These are phyloP conservation scores for Saccharomycopsis sp. DNA, from an alignment of 805 yeast species.

Conservation along the genomic window DNA sequence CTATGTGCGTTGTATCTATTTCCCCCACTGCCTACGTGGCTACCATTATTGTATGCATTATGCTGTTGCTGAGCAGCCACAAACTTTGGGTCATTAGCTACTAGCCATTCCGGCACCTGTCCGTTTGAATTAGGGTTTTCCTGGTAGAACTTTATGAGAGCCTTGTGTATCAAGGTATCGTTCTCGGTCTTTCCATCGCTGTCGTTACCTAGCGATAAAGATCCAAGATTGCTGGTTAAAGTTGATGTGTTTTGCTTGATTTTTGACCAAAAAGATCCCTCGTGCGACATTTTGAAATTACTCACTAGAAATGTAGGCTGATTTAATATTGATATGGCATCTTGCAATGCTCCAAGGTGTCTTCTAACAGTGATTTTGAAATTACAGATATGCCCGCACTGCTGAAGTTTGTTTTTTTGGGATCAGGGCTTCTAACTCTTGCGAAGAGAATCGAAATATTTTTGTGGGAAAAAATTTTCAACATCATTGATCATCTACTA, in stretches of 20 bases:
- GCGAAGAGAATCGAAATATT: neutral
- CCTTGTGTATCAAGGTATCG: constrained; percentile 19
- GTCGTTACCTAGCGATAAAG: constrained; percentile 13
- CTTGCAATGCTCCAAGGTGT: too few species aligned
- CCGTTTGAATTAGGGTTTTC: constrained; percentile 7
- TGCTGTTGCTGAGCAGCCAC: constrained; percentile 9
- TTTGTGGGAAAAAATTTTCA: neutral
- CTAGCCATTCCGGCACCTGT: constrained; percentile 20
- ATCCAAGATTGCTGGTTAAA: constrained; percentile 10
- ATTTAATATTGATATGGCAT: too few species aligned
- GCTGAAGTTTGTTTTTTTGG: neutral
- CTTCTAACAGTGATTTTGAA: too few species aligned
- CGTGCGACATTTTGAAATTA: neutral
- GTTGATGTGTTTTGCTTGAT: constrained; percentile 15
- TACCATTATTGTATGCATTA: constrained; percentile 1
- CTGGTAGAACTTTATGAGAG: constrained; percentile 14
- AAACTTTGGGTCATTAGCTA: constrained; percentile 17
- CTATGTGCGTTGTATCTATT: neutral
- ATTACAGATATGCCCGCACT: too few species aligned
- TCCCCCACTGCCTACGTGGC: neutral
- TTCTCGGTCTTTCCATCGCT: constrained; percentile 19
- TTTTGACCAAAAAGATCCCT: constrained; percentile 14
- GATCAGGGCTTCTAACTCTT: neutral
- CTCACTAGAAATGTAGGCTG: too few species aligned
- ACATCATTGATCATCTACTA: neutral